phyloP scores from a whole-genome alignment of 805 yeast genomes.

The Ogataea haglerorum region DNA sequence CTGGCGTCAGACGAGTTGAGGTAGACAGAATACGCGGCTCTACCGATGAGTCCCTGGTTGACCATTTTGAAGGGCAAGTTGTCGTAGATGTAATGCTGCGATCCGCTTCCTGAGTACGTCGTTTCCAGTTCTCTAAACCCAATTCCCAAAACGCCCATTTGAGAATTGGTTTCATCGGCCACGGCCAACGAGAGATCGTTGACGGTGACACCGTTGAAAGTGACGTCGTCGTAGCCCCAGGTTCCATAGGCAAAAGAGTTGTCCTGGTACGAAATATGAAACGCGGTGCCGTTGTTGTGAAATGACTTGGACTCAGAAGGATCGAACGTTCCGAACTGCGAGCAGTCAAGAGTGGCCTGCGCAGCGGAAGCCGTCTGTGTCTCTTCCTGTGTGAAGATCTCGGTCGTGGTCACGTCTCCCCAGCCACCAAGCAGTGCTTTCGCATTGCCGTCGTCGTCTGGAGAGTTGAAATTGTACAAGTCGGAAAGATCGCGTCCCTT shows the following conservation, averaged over 20 bases:
- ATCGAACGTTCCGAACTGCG: slow-evolving; percentile 47
- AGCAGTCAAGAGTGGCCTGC: slow-evolving; percentile 37
- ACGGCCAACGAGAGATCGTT: slow-evolving; percentile 65
- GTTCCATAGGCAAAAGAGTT: slow-evolving; percentile 44
- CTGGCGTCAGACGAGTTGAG: slow-evolving; percentile 42
- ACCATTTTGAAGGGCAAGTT: slow-evolving; percentile 66
- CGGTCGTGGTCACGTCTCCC: slow-evolving; percentile 1
- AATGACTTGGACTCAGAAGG: slow-evolving; percentile 38
- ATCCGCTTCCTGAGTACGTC: slow-evolving; percentile 39
- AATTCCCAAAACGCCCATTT: slow-evolving; percentile 70
- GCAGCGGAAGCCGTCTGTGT: slow-evolving; percentile 4
- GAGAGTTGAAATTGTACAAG: slow-evolving; percentile 8
- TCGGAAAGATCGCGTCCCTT: slow-evolving; percentile 8
- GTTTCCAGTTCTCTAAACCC: slow-evolving; percentile 69
- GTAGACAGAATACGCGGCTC: slow-evolving; percentile 59
- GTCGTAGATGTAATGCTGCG: slow-evolving; percentile 43
- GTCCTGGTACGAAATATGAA: slow-evolving; percentile 48
- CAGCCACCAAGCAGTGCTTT: neutral
- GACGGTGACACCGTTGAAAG: slow-evolving; percentile 47
- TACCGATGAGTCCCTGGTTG: slow-evolving; percentile 51
- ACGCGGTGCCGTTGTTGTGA: slow-evolving; percentile 38
- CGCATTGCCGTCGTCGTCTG: neutral
- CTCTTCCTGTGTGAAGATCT: neutral
- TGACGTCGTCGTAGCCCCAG: slow-evolving; percentile 64
- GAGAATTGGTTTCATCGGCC: slow-evolving; percentile 60